Evolutionary conservation across 192 early-diverging fungal species (phyloP), one percentile per base, ranked within the genome.

Genomic region (Funneliformis mosseae): DNA sequence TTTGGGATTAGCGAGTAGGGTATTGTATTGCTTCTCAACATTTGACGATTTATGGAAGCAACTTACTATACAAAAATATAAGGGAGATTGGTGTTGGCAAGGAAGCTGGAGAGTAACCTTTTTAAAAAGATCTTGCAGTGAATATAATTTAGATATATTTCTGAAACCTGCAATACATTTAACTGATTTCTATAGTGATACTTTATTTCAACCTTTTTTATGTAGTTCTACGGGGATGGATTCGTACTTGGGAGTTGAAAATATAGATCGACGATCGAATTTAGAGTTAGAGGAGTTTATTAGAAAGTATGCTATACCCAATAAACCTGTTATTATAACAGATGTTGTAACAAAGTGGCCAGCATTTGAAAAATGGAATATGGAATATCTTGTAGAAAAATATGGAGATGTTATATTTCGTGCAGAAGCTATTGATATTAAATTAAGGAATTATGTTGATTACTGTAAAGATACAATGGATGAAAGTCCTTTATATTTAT

Each of bases 401-500:
- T 87, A 83, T 83, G 85, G 87, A 6, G 81, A 91, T 41, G 76
- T 82, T 18, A 69, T 82, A 8, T 87, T 92, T 78, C 78, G 89
- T 23, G 93, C 93, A 21, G 93, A 94, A 81, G 89, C 89, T 0
- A 85, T 93, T 23, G 85, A 92, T 66, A 83, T 93, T 45, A 83
- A 83, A 23, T 84, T 94, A 46, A 68, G 63, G 16, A 83, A 90
- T 18, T 94, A 94, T 69, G 81, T 85, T 63, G 59, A 76, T 8
- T 94, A 93, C 76, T 80, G 86, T 27, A 23, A 66, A 28, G 81
- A 81, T 8, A 84, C 82, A 6, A 83, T 84, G 67, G 90, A 92
- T 48, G 92, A 91, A 83, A 83, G 89, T 39, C 93, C 92, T 5
- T 64, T 93, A 18, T 93, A 93, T 70, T 78, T 94, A 77, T 93